Evolutionary conservation across 2,329 filamentous ascomycete species (phyloP).

Genomic region (Botrytis cinerea): DNA sequence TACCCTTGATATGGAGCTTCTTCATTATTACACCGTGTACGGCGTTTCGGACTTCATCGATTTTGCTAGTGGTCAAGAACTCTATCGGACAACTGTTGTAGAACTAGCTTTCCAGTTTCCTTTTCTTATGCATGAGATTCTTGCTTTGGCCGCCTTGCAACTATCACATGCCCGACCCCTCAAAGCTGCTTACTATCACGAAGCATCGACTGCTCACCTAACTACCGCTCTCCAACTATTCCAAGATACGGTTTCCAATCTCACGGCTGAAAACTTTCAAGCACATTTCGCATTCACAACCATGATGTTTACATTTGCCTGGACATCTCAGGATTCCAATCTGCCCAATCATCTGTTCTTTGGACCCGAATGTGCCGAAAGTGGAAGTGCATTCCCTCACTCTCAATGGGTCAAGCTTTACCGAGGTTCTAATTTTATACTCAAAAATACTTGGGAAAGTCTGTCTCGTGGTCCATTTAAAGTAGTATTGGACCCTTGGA

Average conservation of each 20-base stretch:
- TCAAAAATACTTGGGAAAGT: constrained; percentile 29
- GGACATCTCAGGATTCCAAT: constrained; percentile 33
- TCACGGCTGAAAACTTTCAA: constrained; percentile 43
- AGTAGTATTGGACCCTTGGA: constrained; percentile 34
- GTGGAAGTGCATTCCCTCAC: constrained; percentile 25
- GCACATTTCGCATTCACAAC: constrained; percentile 42
- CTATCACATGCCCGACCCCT: constrained; percentile 39
- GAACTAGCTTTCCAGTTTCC: constrained; percentile 36
- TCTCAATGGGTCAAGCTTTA: constrained; percentile 42
- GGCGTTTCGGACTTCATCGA: constrained; percentile 37
- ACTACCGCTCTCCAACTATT: constrained; percentile 41
- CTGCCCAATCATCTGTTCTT: constrained; percentile 40
- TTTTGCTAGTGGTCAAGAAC: constrained; percentile 21
- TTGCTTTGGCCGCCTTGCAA: constrained; percentile 44
- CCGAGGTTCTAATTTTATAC: constrained; percentile 38
- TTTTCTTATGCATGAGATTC: constrained; percentile 44
- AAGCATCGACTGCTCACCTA: constrained; percentile 40
- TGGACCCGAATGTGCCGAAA: constrained; percentile 38
- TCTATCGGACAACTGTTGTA: constrained; percentile 36
- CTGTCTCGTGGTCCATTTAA: constrained; percentile 36
- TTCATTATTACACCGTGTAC: constrained; percentile 48
- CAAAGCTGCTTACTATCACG: constrained; percentile 33
- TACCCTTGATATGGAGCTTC: constrained; percentile 47
- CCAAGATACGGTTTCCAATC: constrained; percentile 48
- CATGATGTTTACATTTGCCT: constrained; percentile 43